Base-by-base conservation (phyloP, 768 basidiomycete species). In the Lactarius psammicola region DNA sequence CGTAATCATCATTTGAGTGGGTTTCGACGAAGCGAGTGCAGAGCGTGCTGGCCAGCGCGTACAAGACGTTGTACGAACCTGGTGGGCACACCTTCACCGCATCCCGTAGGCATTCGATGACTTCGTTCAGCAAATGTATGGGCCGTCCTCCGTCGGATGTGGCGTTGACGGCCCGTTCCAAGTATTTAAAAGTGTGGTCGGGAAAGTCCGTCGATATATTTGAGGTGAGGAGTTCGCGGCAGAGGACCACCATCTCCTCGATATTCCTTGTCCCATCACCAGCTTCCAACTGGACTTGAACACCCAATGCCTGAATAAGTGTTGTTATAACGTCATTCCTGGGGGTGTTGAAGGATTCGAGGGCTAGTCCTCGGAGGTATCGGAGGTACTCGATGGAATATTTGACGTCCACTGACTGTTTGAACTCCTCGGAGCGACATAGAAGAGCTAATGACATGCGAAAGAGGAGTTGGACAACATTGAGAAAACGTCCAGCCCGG, bases 1-100 rank as follows among this genome's bases (percentile, higher is more conserved):
- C 62, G 13, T 55, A 63, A 28, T 63, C 62, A n/a, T 63, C 62
- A 13, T 9, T 57, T 30, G 56, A 57, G 13, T 30, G 62, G 4
- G 56, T 15, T 9, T 5, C 20, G 46, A 3, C 0, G 18, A 42
- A 20, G 40, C 40, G 40, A 20, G 6, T 42, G 63, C 31, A 36
- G 38, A 64, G 63, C 6, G 20, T 13, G 5, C 34, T 18, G 17
- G 56, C 63, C 34, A 64, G 18, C 5, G 46, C 63, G 10, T 33
- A 46, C n/a, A 23, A 40, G 11, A 46, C 55, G 26, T 13, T 0
- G 15, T 31, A 2, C 18, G 31, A 31, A 17, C 30, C 49, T 8
- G 20, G 49, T 11, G 56, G 63, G 5, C 34, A 53, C 1, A 18
- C 10, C 20, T 15, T 9, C 13, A 58, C 34, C 13, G 4, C 46